Evolutionary conservation across 2,329 filamentous ascomycete genomes (phyloP).

Genomic region (Ascochyta koolunga): DNA sequence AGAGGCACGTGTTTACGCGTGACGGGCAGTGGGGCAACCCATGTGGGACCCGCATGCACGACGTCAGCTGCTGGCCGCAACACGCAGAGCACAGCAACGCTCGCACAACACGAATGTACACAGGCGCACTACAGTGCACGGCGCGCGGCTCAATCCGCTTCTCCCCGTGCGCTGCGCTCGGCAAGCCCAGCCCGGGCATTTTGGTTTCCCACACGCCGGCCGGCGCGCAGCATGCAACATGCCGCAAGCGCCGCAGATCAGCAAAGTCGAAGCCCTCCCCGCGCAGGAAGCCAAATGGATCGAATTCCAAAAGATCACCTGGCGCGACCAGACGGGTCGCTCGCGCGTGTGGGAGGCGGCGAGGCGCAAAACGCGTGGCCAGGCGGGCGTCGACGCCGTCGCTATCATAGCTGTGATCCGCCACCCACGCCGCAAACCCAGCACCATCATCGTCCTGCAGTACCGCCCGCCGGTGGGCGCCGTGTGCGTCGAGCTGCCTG

Average conservation of each 20-base stretch:
- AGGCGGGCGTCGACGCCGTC: constrained; percentile 65
- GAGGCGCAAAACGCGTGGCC: constrained; percentile 58
- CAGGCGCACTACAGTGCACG: neutral
- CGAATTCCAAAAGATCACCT: constrained; percentile 61
- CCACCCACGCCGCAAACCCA: constrained; percentile 54
- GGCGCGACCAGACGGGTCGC: constrained; percentile 54
- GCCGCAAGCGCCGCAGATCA: constrained; percentile 39
- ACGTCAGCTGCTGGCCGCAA: constrained; percentile 4
- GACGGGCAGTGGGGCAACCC: constrained; percentile 9
- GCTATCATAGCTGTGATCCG: constrained; percentile 63
- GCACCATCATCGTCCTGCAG: constrained; percentile 64
- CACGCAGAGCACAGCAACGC: neutral
- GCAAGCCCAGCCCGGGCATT: constrained; percentile 8
- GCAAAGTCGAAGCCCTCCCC: constrained; percentile 54
- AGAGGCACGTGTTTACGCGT: constrained; percentile 1
- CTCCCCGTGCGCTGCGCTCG: neutral
- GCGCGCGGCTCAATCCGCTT: neutral
- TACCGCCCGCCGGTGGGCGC: constrained; percentile 66
- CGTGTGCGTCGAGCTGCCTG: constrained; percentile 65
- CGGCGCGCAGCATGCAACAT: constrained; percentile 39
- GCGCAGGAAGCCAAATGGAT: constrained; percentile 63
- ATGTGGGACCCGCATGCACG: constrained; percentile 5
- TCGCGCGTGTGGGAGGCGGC: constrained; percentile 58
- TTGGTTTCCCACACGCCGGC: constrained; percentile 6
- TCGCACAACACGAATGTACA: constrained; percentile 11